Base-by-base conservation (phyloP, 129 eudicot genomes). In the Calendula officinalis region DNA sequence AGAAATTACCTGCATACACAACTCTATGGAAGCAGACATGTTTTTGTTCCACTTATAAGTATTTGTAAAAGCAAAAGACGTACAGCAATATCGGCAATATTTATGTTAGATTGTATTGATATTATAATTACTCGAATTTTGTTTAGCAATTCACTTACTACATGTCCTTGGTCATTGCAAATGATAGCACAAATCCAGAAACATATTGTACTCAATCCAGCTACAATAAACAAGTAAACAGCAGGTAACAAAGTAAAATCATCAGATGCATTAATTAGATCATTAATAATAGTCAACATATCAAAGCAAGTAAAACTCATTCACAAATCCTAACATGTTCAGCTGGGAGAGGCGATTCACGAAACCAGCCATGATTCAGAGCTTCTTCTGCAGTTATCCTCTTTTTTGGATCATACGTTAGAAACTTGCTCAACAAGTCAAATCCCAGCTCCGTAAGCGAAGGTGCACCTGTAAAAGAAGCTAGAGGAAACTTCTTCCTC, bases 361-460 rank as follows among this genome's bases (percentile, higher is more conserved):
- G 67, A 61, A 88, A 82, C 94, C 94, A 88, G 40, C 68, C 75
- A 78, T 85, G 96, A 27, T 67, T 69, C 45, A 88, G 85, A 6
- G 94, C 96, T 37, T 43, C 85, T 57, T 76, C 83, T 14, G 94
- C 94, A 6, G 85, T 75, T 56, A 88, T 85, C 57, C 96, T 84
- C 85, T 82, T 82, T 10, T 73, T 74, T 2, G 96, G 94, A 60
- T 78, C 82, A 70, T 82, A 88, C 0, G 85, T 77, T 44, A 82
- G 58, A 40, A 88, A 68, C 65, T 45, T 85, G 83, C 38, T 82
- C 83, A 88, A 71, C 77, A 88, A 79, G 51, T 85, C 96, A 64
- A 80, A 77, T 15, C 94, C 96, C 58, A 78, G 49, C 66, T 82
- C 88, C 16, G 94, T 41, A 2, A 41, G 45, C 10, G 45, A 7